A percentile compares a stretch with the other conserved stretches of the same genome.
phyloP scores from a whole-genome alignment of 2,329 filamentous ascomycete genomes.

The Fusarium globosum region DNA sequence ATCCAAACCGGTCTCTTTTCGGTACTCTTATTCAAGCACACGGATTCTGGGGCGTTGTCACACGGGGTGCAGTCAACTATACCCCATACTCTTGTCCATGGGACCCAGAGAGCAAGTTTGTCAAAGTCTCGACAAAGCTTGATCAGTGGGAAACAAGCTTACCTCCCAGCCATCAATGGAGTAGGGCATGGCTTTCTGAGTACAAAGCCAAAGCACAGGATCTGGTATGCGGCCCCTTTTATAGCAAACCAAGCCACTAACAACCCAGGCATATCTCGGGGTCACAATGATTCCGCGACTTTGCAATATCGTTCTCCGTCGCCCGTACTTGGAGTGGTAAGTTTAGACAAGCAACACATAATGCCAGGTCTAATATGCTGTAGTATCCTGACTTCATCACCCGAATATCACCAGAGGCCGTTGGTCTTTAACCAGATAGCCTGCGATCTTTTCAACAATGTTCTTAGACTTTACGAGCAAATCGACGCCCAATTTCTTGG shows the following conservation, averaged over 20 bases:
- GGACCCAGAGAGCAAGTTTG: slow-evolving; percentile 61
- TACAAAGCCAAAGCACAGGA: slow-evolving; percentile 63
- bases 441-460: slow-evolving; percentile 61
- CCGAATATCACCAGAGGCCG: slow-evolving; percentile 51
- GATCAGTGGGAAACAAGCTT: slow-evolving; percentile 61
- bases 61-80: slow-evolving; percentile 59
- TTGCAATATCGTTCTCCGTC: slow-evolving; percentile 67
- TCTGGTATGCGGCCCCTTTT: slow-evolving; percentile 51
- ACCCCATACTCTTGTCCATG: slow-evolving; percentile 58
- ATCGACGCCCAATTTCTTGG: slow-evolving; percentile 63
- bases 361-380: not conserved
- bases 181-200: slow-evolving; percentile 53
- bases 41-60: slow-evolving; percentile 64
- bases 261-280: slow-evolving; percentile 62
- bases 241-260: slow-evolving; percentile 4
- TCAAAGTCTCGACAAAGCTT: slow-evolving; percentile 56
- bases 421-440: slow-evolving; percentile 58
- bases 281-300: slow-evolving; percentile 66
- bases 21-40: slow-evolving; percentile 67
- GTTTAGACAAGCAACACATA: slow-evolving; percentile 16
- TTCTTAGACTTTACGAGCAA: slow-evolving; percentile 60
- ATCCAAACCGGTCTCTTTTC: slow-evolving; percentile 63
- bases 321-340: slow-evolving; percentile 64
- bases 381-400: slow-evolving; percentile 58
- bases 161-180: slow-evolving; percentile 62